Conservation (phyloP, 805 yeast genomes). For the Lipomyces spencermartinsiae region DNA sequence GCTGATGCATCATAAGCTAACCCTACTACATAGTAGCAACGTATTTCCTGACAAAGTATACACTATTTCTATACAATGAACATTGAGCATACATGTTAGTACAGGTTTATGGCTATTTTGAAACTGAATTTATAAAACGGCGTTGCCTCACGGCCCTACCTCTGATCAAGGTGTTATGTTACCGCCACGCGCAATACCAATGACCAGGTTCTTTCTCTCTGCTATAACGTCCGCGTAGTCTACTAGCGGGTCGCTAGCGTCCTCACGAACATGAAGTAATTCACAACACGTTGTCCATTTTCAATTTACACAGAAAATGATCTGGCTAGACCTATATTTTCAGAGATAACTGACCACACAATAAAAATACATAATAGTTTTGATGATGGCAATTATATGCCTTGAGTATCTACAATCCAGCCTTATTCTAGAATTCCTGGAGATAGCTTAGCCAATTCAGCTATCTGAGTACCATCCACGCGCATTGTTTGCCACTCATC, state of each 20-base stretch:
- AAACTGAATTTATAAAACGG: no score
- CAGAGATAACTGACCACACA: neutral
- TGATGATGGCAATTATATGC: neutral
- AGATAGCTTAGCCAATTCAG: slow-evolving; percentile 26
- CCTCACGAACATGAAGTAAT: neutral
- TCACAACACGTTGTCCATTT: neutral
- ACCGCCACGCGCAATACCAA: no score
- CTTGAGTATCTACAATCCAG: neutral
- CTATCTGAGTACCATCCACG: slow-evolving; percentile 33
- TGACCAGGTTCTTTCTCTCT: no score
- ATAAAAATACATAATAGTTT: neutral
- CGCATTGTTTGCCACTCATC: slow-evolving; percentile 38
- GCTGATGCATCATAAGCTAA: no score
- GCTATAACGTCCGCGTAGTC: no score
- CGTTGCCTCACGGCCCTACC: no score
- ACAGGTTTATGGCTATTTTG: neutral
- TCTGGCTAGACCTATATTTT: neutral
- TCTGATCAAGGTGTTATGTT: no score
- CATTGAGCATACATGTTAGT: neutral
- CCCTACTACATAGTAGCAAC: no score
- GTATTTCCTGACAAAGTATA: no score
- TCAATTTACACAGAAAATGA: neutral
- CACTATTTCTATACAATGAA: no score
- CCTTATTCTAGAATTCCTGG: slow-evolving; percentile 11
- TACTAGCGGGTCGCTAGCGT: neutral